Conservation (phyloP, 2,329 filamentous ascomycete species). For the Cladosporium sp. region DNA sequence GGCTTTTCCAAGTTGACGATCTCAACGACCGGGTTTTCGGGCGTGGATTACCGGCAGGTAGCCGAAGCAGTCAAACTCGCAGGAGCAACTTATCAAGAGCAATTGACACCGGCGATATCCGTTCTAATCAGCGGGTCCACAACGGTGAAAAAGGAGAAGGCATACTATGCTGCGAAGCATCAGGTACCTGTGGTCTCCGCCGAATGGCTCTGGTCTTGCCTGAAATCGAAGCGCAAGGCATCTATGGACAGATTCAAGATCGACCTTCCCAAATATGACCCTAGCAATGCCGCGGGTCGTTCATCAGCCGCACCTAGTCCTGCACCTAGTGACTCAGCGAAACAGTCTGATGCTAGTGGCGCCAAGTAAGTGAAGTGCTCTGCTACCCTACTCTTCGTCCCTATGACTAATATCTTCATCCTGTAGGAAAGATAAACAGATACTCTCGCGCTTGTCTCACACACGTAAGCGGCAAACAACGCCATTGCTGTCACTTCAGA, state of each 20-base stretch:
- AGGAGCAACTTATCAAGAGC: slow-evolving; percentile 76
- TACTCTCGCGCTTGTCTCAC: slow-evolving; percentile 25
- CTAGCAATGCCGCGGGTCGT: slow-evolving; percentile 13
- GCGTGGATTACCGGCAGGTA: slow-evolving; percentile 80
- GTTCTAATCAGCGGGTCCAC: slow-evolving; percentile 64
- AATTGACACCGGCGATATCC: slow-evolving; percentile 66
- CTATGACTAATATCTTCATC: background rate
- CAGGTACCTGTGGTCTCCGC: slow-evolving; percentile 74
- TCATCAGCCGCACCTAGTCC: slow-evolving; percentile 17
- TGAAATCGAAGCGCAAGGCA: slow-evolving; percentile 51
- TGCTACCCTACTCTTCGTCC: too few relatives aligned
- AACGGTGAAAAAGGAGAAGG: slow-evolving; percentile 63
- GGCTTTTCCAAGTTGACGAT: slow-evolving; percentile 68
- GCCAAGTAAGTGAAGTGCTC: background rate
- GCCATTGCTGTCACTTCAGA: slow-evolving; percentile 26
- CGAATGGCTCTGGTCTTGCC: slow-evolving; percentile 81
- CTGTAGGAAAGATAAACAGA: background rate
- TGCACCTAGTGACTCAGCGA: slow-evolving; percentile 7
- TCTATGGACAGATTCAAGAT: slow-evolving; percentile 39
- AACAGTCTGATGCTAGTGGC: background rate
- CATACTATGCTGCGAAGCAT: slow-evolving; percentile 70
- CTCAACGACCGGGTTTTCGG: slow-evolving; percentile 65
- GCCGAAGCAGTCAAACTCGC: slow-evolving; percentile 66
- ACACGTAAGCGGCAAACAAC: slow-evolving; percentile 27
- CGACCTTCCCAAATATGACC: slow-evolving; percentile 15